Evolutionary conservation across 2,329 filamentous ascomycete species (phyloP).

Genomic region (Neophaeococcomyces aloes): DNA sequence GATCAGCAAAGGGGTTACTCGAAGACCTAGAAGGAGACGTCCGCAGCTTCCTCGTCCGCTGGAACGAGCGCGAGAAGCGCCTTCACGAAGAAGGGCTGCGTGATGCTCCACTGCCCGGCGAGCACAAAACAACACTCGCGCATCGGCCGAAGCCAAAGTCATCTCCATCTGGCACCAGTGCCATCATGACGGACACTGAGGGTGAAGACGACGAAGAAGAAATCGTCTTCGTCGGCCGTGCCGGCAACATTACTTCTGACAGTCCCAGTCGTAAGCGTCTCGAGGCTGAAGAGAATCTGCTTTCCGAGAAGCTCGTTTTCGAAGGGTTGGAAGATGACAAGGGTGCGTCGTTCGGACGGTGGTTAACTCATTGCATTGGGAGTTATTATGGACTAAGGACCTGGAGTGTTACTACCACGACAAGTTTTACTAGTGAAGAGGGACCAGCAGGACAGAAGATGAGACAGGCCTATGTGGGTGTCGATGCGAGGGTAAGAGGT

Average conservation of each 20-base stretch:
- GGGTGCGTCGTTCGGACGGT: conserved; percentile 76
- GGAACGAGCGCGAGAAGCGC: conserved; percentile 44
- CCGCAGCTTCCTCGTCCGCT: conserved; percentile 58
- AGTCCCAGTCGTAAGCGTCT: conserved; percentile 41
- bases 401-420: conserved; percentile 49
- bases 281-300: conserved; percentile 37
- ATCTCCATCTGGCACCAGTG: neutral
- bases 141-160: conserved; percentile 12
- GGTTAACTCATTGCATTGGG: conserved; percentile 86
- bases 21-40: conserved; percentile 79
- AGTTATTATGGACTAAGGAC: conserved; percentile 85
- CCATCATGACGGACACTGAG: conserved; percentile 9
- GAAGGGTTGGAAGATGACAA: conserved; percentile 67
- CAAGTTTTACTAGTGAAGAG: neutral
- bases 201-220: conserved; percentile 61
- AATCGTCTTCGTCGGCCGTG: conserved; percentile 76
- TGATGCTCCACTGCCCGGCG: conserved; percentile 32
- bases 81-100: conserved; percentile 36
- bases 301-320: conserved; percentile 60
- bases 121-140: too few species aligned
- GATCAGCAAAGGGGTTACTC: conserved; percentile 68
- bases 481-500: conserved; percentile 39
- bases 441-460: conserved; percentile 7
- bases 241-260: conserved; percentile 51
- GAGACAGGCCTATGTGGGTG: conserved; percentile 66